Percentiles rank a stretch among this genome's conserved stretches.
Conservation (phyloP, 2,329 filamentous ascomycete species). For the Diaporthe destruens region DNA sequence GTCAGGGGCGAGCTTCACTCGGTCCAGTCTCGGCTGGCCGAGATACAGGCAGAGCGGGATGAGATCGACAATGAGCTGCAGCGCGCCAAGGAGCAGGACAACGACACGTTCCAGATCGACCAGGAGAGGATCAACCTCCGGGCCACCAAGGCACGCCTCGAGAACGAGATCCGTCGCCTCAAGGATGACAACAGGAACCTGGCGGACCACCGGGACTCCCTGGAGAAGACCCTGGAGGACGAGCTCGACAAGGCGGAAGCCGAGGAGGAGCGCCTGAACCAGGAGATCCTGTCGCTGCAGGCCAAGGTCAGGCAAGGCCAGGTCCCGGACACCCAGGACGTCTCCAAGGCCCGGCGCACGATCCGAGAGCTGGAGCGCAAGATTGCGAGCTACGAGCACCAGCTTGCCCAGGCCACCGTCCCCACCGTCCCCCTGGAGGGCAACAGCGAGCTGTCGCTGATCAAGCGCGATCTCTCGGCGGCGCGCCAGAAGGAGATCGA, state of each 20-base stretch:
- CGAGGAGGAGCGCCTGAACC: slow-evolving; percentile 73
- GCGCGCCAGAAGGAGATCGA: slow-evolving; percentile 76
- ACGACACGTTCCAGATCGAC: slow-evolving; percentile 70
- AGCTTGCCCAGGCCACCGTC: slow-evolving; percentile 52
- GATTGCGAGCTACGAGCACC: slow-evolving; percentile 65
- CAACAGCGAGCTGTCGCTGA: slow-evolving; percentile 67
- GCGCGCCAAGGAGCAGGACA: slow-evolving; percentile 65
- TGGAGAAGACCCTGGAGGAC: slow-evolving; percentile 74
- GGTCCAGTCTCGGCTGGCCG: slow-evolving; percentile 67
- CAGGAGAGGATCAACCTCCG: slow-evolving; percentile 78
- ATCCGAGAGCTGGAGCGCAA: slow-evolving; percentile 75
- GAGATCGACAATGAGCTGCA: slow-evolving; percentile 73
- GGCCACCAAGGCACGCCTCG: slow-evolving; percentile 75
- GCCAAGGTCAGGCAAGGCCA: slow-evolving; percentile 57
- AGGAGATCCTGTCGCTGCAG: slow-evolving; percentile 67
- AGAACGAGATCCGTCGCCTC: slow-evolving; percentile 74
- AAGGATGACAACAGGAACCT: slow-evolving; percentile 73
- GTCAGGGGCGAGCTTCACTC: slow-evolving; percentile 72
- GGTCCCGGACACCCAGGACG: slow-evolving; percentile 65
- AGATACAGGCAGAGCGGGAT: slow-evolving; percentile 74
- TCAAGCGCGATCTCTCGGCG: slow-evolving; percentile 73
- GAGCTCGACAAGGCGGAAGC: slow-evolving; percentile 75
- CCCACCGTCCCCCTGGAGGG: slow-evolving; percentile 52
- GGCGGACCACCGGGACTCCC: slow-evolving; percentile 65
- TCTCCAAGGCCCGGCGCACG: slow-evolving; percentile 71